phyloP scores from a whole-genome alignment of 805 yeast genomes.

The Saccharomycopsis lassenensis region DNA sequence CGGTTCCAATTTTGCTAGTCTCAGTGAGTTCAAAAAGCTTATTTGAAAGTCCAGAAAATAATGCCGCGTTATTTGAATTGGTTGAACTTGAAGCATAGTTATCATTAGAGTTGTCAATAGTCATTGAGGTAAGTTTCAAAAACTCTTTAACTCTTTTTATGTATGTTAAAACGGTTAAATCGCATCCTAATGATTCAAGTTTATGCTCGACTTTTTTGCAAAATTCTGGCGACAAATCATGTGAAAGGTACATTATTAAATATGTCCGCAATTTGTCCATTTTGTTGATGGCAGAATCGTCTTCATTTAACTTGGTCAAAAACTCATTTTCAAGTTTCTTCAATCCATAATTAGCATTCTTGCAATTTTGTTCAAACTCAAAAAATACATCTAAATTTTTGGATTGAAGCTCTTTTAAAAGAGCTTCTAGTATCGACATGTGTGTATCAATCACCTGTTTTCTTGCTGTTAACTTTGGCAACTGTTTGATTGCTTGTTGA shows the following conservation, averaged over 20 bases:
- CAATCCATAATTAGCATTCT: conserved; percentile 20
- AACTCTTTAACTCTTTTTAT: conserved; percentile 74
- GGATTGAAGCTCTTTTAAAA: conserved; percentile 75
- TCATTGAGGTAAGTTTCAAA: conserved; percentile 39
- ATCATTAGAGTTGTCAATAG: conserved; percentile 26
- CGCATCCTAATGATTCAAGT: conserved; percentile 46
- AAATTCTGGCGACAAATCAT: conserved; percentile 39
- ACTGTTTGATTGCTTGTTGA: conserved; percentile 79
- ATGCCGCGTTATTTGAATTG: conserved; percentile 30
- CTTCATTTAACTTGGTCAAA: conserved; percentile 42
- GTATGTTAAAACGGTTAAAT: conserved; percentile 56
- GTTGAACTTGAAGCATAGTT: conserved; percentile 25
- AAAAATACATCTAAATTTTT: conserved; percentile 83
- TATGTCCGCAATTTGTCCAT: conserved; percentile 82
- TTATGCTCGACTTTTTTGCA: conserved; percentile 50
- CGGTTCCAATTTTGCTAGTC: conserved; percentile 66
- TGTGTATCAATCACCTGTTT: conserved; percentile 89
- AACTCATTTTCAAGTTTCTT: conserved; percentile 46
- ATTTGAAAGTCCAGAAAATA: conserved; percentile 64
- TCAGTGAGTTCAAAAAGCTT: conserved; percentile 72
- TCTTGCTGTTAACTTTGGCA: conserved; percentile 86
- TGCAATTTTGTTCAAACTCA: conserved; percentile 79
- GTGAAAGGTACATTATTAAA: conserved; percentile 56
- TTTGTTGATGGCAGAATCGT: conserved; percentile 41
- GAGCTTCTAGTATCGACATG: conserved; percentile 84